Evolutionary conservation across 495 filamentous ascomycete species (phyloP).

Genomic region (Saxophila tyrrhenica): DNA sequence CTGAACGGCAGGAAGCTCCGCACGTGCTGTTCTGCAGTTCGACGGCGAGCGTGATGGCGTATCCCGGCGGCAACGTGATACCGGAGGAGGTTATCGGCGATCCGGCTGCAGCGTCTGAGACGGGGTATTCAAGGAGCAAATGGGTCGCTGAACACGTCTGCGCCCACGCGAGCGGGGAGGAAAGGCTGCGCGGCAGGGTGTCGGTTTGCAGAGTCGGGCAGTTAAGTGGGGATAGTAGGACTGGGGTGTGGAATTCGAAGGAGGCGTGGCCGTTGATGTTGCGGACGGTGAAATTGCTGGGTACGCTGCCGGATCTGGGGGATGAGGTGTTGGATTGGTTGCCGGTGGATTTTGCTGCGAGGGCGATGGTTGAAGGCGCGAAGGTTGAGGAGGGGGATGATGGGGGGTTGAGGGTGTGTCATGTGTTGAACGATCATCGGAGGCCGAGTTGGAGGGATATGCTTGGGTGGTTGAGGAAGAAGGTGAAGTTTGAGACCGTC

Average conservation of each 20-base stretch:
- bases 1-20: slow-evolving; percentile 24
- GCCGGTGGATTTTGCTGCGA: slow-evolving; percentile 45
- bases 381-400: slow-evolving; percentile 20
- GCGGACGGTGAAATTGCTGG: slow-evolving; percentile 34
- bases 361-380: slow-evolving; percentile 35
- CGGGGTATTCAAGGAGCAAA: slow-evolving; percentile 54
- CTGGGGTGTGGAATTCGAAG: slow-evolving; percentile 50
- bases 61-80: slow-evolving; percentile 21
- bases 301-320: slow-evolving; percentile 41
- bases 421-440: slow-evolving; percentile 38
- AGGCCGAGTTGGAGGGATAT: slow-evolving; percentile 37
- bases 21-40: slow-evolving; percentile 52
- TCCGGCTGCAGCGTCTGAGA: slow-evolving; percentile 38
- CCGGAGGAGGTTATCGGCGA: slow-evolving; percentile 38
- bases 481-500: slow-evolving; percentile 30
- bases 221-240: slow-evolving; percentile 40
- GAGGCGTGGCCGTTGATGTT: slow-evolving; percentile 57
- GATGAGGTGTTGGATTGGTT: slow-evolving; percentile 44
- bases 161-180: slow-evolving; percentile 16
- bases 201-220: slow-evolving; percentile 46
- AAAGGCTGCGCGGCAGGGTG: slow-evolving; percentile 26
- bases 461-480: slow-evolving; percentile 33
- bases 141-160: slow-evolving; percentile 51
- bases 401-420: slow-evolving; percentile 28
- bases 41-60: slow-evolving; percentile 33